Conservation (phyloP, 768 basidiomycete species). For the Russula ochroleuca region DNA sequence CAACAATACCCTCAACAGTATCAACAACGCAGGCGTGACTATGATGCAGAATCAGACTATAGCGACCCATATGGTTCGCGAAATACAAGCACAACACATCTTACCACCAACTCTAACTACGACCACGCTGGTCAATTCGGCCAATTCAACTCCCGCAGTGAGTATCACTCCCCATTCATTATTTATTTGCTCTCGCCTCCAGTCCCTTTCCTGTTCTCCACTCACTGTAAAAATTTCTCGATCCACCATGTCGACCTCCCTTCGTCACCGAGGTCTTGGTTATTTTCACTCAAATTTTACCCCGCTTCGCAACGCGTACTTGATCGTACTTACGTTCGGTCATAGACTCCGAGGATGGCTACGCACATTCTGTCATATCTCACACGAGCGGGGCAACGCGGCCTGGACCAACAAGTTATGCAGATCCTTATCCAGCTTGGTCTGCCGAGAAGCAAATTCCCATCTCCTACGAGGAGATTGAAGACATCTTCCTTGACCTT, state of each 20-base stretch:
- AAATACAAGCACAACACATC: conserved; percentile 27
- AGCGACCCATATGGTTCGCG: conserved; percentile 27
- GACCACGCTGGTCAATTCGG: conserved; percentile 27
- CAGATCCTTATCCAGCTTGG: conserved; percentile 93
- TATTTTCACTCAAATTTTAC: background rate
- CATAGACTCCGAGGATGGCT: conserved; percentile 34
- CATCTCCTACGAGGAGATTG: conserved; percentile 96
- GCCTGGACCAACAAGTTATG: conserved; percentile 30
- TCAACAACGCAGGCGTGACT: conserved; percentile 25
- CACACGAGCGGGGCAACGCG: conserved; percentile 32
- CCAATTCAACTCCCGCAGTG: conserved; percentile 18
- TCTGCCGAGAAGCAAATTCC: conserved; percentile 88
- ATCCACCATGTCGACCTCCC: background rate
- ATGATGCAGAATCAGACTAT: conserved; percentile 29
- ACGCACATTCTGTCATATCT: conserved; percentile 36
- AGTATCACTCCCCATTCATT: background rate
- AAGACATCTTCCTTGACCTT: conserved; percentile 97
- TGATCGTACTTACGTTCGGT: conserved; percentile 24
- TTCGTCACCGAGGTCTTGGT: background rate
- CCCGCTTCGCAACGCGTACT: conserved; percentile 3
- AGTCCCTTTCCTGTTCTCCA: background rate
- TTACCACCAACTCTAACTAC: conserved; percentile 14
- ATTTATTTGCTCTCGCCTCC: background rate
- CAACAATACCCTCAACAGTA: conserved; percentile 27
- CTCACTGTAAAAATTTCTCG: background rate